These are phyloP conservation scores for Pythium periplocum DNA, from an alignment of 352 stramenopile species.

Conservation along the genomic window DNA sequence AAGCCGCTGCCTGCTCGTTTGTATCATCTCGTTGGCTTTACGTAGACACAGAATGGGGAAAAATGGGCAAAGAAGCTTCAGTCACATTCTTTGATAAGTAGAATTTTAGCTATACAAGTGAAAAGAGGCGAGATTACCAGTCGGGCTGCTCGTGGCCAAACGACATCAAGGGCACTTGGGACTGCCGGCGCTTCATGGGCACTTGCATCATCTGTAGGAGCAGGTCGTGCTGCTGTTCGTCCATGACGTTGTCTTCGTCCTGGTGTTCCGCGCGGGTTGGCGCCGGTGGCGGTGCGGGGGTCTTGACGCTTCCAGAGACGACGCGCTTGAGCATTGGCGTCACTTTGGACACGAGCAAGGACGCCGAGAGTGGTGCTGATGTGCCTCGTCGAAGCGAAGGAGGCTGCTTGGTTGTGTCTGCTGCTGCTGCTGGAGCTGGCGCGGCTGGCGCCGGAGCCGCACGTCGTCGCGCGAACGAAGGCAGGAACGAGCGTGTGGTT, in stretches of 20 bases:
- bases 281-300: too few species aligned
- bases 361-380: constrained; percentile 27
- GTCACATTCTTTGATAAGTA: too few species aligned
- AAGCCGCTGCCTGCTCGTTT: not conserved
- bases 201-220: too few species aligned
- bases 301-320: constrained; percentile 14
- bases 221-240: constrained; percentile 28
- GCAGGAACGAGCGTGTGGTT: not conserved
- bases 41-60: too few species aligned
- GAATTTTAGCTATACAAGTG: too few species aligned
- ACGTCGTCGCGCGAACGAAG: constrained; percentile 8
- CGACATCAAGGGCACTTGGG: too few species aligned
- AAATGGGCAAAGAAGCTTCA: too few species aligned
- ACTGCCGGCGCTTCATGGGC: too few species aligned
- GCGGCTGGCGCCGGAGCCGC: constrained; percentile 16
- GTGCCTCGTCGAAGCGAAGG: constrained; percentile 17
- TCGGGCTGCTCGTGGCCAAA: too few species aligned
- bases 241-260: constrained; percentile 18
- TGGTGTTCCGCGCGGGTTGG: constrained; percentile 4
- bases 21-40: not conserved
- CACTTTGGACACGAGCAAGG: constrained; percentile 61
- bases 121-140: too few species aligned
- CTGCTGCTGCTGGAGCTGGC: constrained; percentile 24
- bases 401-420: constrained; percentile 8
- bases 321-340: constrained; percentile 46